Percentiles rank a stretch among this genome's conserved stretches.
These are phyloP conservation scores for Tolypocladium paradoxum DNA, from an alignment of 2,329 filamentous ascomycete species.

Conservation along the genomic window DNA sequence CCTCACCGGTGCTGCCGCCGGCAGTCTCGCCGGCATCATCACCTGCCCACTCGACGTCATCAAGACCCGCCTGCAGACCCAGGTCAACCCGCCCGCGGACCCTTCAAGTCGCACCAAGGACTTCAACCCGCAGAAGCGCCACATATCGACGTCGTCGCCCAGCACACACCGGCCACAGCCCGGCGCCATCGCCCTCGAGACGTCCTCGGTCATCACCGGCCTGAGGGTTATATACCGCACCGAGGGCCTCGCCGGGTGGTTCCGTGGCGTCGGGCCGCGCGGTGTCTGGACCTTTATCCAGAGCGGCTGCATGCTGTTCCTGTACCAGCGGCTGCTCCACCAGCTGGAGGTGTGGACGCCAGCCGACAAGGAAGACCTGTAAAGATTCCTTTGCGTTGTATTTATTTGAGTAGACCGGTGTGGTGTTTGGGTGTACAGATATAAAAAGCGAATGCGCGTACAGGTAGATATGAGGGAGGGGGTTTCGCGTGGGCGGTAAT, in stretches of 20 bases:
- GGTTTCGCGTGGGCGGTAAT: conserved; percentile 8
- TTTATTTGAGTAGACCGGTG: neutral
- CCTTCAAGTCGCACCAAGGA: conserved; percentile 16
- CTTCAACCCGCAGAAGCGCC: conserved; percentile 47
- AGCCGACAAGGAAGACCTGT: conserved; percentile 15
- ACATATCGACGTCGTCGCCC: conserved; percentile 83
- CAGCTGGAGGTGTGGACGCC: conserved; percentile 51
- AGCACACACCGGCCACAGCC: conserved; percentile 73
- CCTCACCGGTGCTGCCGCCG: conserved; percentile 77
- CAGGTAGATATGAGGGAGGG: conserved; percentile 13
- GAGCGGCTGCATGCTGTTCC: conserved; percentile 89
- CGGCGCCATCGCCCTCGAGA: conserved; percentile 71
- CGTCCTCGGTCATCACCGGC: conserved; percentile 78
- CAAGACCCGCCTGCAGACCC: conserved; percentile 92
- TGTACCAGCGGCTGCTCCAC: conserved; percentile 81
- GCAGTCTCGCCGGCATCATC: conserved; percentile 84
- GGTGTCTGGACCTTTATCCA: conserved; percentile 97
- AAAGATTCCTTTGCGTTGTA: conserved; percentile 4
- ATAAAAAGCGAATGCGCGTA: neutral
- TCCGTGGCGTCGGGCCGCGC: conserved; percentile 85
- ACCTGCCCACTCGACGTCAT: conserved; percentile 96
- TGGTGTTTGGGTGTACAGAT: neutral
- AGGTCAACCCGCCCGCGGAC: conserved; percentile 44
- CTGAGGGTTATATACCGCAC: conserved; percentile 79
- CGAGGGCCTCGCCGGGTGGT: conserved; percentile 83